Conservation (phyloP, 768 basidiomycete species). For the Fibroporia radiculosa region DNA sequence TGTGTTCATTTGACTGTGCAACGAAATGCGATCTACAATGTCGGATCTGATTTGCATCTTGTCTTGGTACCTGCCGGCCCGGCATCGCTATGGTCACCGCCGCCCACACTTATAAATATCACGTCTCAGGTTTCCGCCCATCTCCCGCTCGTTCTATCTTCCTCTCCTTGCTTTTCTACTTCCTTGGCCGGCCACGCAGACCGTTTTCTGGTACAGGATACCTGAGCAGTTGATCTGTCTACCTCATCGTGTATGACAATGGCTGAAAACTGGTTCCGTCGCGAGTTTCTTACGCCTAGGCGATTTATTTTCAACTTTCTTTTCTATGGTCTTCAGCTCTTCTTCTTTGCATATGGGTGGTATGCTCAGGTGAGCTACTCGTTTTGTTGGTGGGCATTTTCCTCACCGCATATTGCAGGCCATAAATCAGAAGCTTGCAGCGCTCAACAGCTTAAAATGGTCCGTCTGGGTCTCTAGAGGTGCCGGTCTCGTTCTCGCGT, state of each 20-base stretch:
- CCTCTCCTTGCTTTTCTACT: conserved; percentile 17
- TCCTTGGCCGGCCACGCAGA: conserved; percentile 44
- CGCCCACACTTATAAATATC: too few species aligned
- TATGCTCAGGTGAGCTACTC: conserved; percentile 51
- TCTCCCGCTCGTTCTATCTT: conserved; percentile 1
- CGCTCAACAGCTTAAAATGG: conserved; percentile 70
- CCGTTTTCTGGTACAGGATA: conserved; percentile 22
- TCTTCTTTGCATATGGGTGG: conserved; percentile 84
- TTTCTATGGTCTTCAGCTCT: conserved; percentile 74
- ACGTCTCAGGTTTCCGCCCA: too few species aligned
- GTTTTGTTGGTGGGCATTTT: not conserved
- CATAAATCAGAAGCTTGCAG: conserved; percentile 55
- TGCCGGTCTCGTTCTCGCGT: conserved; percentile 84
- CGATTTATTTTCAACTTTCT: conserved; percentile 68
- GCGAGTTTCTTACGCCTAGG: conserved; percentile 56
- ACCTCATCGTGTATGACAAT: conserved; percentile 28
- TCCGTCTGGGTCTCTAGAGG: conserved; percentile 91
- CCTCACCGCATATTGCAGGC: conserved; percentile 29
- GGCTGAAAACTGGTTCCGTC: conserved; percentile 65
- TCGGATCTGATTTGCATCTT: not conserved
- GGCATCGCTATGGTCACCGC: conserved; percentile 2
- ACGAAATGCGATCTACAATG: not conserved
- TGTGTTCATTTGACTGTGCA: too few species aligned
- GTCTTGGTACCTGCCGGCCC: not conserved
- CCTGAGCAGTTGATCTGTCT: conserved; percentile 4